Evolutionary conservation across 192 early-diverging fungal genomes (phyloP), one percentile per base, ranked within the genome.

Genomic region (Backusella sp.): DNA sequence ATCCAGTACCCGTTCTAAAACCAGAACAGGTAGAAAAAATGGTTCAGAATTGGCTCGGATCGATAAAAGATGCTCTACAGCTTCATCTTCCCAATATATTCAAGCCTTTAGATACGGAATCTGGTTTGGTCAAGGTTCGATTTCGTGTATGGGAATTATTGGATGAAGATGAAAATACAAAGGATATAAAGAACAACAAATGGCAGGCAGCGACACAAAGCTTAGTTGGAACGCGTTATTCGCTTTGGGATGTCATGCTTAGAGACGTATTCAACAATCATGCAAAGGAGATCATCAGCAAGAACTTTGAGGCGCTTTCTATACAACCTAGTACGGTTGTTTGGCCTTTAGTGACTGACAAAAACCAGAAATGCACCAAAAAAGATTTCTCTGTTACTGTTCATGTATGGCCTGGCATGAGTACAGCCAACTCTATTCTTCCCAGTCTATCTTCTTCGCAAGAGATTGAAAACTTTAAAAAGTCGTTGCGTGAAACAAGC

Each of bases 221-320:
- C 26, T 41, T 87, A 11, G 59, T 89, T 1, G 81, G 72, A 11
- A 62, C 74, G 4, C 37, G 70, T 17, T 83, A 83, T 34, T 86
- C 85, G 19, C 79, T 89, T 41, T 89, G 85, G 83, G 59, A 82
- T 73, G 65, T 62, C 28, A 68, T 85, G 36, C 78, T 89, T 49
- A 73, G 85, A n/a, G 14, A 75, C 8, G 67, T 73, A 4, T 87
- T 87, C 70, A 79, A 79, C 46, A 76, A 76, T 23, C 52, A 83
- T 21, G 81, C 81, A 70, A 73, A 86, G 73, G 39, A 80, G 42
- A 78, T 88, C 21, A 81, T 88, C 32, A 37, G 73, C 9, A 72
- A 39, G 26, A 72, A 75, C 4, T 74, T 88, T 5, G 72, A 76
- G 0, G 72, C 76, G 34, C 71, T 89, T 14, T 77, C 82, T 9